Percentiles rank a stretch among this genome's conserved stretches.
Conservation (phyloP, 176 grass and related monocot species). For the Juncus inflexus region DNA sequence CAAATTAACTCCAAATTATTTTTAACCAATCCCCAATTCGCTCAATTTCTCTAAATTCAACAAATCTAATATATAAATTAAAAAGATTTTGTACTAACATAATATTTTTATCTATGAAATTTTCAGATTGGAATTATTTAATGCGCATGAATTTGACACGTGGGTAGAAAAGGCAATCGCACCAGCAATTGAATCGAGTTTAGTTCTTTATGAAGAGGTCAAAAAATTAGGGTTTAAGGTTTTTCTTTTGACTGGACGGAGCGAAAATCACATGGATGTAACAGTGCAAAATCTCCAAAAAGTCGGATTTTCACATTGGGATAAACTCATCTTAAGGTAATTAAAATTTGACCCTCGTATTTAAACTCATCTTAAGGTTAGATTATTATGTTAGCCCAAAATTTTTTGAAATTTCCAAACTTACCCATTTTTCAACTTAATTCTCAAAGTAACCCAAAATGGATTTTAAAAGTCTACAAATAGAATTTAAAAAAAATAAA, state of each 20-base stretch:
- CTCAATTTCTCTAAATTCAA: neutral
- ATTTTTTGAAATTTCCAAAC: too few species aligned
- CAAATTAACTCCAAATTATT: too few species aligned
- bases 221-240: constrained; percentile 50
- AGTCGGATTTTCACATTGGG: constrained; percentile 57
- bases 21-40: neutral
- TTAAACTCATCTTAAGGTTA: too few species aligned
- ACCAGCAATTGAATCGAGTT: constrained; percentile 57
- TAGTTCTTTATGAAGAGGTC: constrained; percentile 56
- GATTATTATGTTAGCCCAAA: too few species aligned
- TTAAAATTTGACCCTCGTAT: too few species aligned
- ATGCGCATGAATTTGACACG: constrained; percentile 47
- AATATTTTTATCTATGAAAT: constrained; percentile 17
- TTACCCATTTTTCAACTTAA: too few species aligned
- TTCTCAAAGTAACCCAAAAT: too few species aligned
- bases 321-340: constrained; percentile 75
- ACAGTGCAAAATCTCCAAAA: constrained; percentile 58
- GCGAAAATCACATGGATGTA: constrained; percentile 36
- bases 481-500: too few species aligned
- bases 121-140: constrained; percentile 45
- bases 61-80: neutral
- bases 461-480: too few species aligned
- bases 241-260: constrained; percentile 66
- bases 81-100: neutral
- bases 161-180: constrained; percentile 68